Conservation (phyloP, 2,329 filamentous ascomycete species). For the Aspergillus niger region DNA sequence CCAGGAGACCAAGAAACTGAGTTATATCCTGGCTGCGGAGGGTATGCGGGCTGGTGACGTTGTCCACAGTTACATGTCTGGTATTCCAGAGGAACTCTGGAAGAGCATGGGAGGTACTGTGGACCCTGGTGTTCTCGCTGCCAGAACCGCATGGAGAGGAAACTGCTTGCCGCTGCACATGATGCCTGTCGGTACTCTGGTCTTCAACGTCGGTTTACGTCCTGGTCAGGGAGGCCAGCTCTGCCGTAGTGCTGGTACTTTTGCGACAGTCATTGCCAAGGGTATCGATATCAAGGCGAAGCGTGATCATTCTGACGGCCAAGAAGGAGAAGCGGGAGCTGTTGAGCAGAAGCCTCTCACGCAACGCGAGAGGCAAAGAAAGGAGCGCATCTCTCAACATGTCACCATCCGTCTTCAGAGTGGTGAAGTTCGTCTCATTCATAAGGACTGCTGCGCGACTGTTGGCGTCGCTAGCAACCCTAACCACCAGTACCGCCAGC, state of each 20-base stretch:
- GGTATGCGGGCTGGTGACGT: conserved; percentile 89
- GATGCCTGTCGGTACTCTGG: conserved; percentile 89
- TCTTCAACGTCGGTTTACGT: conserved; percentile 83
- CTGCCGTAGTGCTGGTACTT: conserved; percentile 91
- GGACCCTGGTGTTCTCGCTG: conserved; percentile 93
- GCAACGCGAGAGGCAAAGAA: conserved; percentile 42
- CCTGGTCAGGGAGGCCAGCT: conserved; percentile 77
- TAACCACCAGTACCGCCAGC: conserved; percentile 82
- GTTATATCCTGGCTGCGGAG: conserved; percentile 93
- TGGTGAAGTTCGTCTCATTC: conserved; percentile 86
- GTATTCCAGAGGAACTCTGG: conserved; percentile 83
- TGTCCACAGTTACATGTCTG: conserved; percentile 86
- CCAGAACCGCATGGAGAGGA: conserved; percentile 88
- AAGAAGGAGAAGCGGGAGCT: conserved; percentile 33
- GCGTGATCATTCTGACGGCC: conserved; percentile 53
- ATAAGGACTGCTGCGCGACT: conserved; percentile 90
- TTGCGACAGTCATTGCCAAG: conserved; percentile 84
- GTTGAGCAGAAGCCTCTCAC: conserved; percentile 38
- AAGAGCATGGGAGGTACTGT: conserved; percentile 89
- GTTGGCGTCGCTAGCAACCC: conserved; percentile 93
- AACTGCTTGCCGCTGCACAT: conserved; percentile 96
- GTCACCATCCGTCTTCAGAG: conserved; percentile 87
- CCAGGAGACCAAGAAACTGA: conserved; percentile 71
- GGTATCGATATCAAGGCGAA: conserved; percentile 66
- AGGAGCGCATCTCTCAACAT: conserved; percentile 68